Evolutionary conservation across 192 early-diverging fungal species (phyloP).

Genomic region (Linnemannia schmuckeri): DNA sequence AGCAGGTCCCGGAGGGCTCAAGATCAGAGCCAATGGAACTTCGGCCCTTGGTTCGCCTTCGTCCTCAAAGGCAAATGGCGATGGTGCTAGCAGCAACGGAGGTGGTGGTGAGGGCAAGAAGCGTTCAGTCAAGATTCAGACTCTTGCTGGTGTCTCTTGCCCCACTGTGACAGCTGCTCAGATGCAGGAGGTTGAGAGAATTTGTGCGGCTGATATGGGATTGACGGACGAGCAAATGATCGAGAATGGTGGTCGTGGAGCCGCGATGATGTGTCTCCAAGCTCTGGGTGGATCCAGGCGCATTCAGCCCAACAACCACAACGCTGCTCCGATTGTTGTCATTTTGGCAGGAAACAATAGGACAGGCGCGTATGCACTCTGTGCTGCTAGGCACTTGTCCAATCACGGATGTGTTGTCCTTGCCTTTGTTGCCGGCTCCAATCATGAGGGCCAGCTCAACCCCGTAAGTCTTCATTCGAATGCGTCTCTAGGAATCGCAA

Average conservation of each 20-base stretch:
- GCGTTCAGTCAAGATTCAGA: slow-evolving; percentile 54
- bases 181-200: slow-evolving; percentile 76
- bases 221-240: slow-evolving; percentile 79
- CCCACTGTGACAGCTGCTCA: slow-evolving; percentile 72
- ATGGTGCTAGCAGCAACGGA: slow-evolving; percentile 31
- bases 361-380: slow-evolving; percentile 78
- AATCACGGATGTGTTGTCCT: slow-evolving; percentile 83
- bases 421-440: slow-evolving; percentile 60
- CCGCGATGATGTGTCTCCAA: slow-evolving; percentile 79
- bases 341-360: slow-evolving; percentile 83
- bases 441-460: slow-evolving; percentile 59
- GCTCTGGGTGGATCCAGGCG: slow-evolving; percentile 80
- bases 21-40: slow-evolving; percentile 9
- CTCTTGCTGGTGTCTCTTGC: slow-evolving; percentile 67
- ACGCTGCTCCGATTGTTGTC: slow-evolving; percentile 77
- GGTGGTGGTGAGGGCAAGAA: slow-evolving; percentile 33
- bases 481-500: no score
- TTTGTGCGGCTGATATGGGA: slow-evolving; percentile 69
- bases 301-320: slow-evolving; percentile 84
- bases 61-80: neutral
- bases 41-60: slow-evolving; percentile 7
- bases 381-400: slow-evolving; percentile 80
- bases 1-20: neutral
- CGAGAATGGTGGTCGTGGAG: slow-evolving; percentile 84
- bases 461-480: slow-evolving; percentile 44